Conservation (phyloP, 1,139 yeast species). For the Trichomonascaceae sp. region DNA sequence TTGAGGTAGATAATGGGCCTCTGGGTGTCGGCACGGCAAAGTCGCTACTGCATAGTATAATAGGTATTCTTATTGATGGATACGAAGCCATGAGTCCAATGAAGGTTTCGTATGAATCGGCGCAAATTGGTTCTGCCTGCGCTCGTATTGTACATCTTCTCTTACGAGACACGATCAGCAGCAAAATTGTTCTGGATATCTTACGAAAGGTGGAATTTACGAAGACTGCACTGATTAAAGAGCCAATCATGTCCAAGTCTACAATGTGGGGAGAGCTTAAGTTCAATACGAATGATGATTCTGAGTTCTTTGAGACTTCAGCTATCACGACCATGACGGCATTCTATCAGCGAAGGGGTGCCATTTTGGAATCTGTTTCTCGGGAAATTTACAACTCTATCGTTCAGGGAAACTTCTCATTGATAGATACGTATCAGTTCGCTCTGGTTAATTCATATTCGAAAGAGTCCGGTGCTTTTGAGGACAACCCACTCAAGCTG, state of each 20-base stretch:
- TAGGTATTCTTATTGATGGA: conserved; percentile 38
- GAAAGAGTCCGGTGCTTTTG: conserved; percentile 10
- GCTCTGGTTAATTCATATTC: conserved; percentile 40
- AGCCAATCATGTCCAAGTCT: conserved; percentile 45
- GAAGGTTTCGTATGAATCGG: conserved; percentile 34
- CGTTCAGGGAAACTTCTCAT: conserved; percentile 44
- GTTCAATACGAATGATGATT: conserved; percentile 35
- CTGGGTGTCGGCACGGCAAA: conserved; percentile 47
- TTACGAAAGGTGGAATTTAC: conserved; percentile 50
- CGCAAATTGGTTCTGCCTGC: conserved; percentile 5
- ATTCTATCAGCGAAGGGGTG: conserved; percentile 57
- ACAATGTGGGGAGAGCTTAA: conserved; percentile 48
- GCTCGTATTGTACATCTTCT: conserved; percentile 33
- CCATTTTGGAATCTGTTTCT: conserved; percentile 61
- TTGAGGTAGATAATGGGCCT: conserved; percentile 39
- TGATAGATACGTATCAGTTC: conserved; percentile 49
- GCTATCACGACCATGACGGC: conserved; percentile 48
- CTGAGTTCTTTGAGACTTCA: conserved; percentile 25
- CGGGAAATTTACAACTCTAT: conserved; percentile 65
- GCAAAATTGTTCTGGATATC: conserved; percentile 45
- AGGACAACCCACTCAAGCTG: conserved; percentile 50
- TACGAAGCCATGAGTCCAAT: not conserved
- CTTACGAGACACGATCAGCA: conserved; percentile 50
- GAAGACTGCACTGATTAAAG: conserved; percentile 45
- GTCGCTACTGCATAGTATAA: conserved; percentile 52